Evolutionary conservation across 1,139 yeast genomes (phyloP).

Genomic region (Suhomyces anneliseae): DNA sequence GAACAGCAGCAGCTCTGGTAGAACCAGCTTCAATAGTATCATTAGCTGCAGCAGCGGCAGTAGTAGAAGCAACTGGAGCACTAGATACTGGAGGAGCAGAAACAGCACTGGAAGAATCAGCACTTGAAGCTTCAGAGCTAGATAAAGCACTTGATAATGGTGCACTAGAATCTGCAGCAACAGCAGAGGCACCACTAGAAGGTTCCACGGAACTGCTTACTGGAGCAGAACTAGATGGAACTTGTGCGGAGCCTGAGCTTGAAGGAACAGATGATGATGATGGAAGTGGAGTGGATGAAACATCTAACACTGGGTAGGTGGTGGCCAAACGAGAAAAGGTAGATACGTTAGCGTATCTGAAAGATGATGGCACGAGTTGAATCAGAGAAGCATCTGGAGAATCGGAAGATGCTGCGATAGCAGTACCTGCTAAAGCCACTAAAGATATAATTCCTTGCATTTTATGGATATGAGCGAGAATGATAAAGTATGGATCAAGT

Average conservation of each 20-base stretch:
- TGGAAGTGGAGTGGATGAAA: constrained; percentile 8
- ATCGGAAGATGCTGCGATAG: constrained; percentile 25
- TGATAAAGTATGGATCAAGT: background rate
- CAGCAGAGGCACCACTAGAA: background rate
- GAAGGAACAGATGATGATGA: constrained; percentile 5
- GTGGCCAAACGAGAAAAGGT: constrained; percentile 14
- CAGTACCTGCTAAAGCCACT: constrained; percentile 14
- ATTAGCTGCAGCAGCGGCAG: constrained; percentile 9
- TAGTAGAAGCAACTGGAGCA: constrained; percentile 2
- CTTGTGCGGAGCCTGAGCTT: background rate
- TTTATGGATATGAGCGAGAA: background rate
- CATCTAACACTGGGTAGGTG: constrained; percentile 10
- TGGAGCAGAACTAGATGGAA: background rate
- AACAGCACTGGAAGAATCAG: background rate
- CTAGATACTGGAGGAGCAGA: background rate
- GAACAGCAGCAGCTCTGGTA: constrained; percentile 8
- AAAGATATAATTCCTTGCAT: constrained; percentile 9
- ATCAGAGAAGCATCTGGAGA: constrained; percentile 12
- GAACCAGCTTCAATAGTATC: background rate
- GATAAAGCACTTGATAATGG: background rate
- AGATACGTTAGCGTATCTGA: constrained; percentile 24
- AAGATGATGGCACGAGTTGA: constrained; percentile 28
- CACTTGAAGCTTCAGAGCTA: background rate
- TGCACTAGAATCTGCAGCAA: constrained; percentile 1
- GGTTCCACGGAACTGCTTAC: background rate